A percentile compares a stretch with the other conserved stretches of the same genome.
phyloP scores from a whole-genome alignment of 2,329 filamentous ascomycete species.

The Microdochium nivale region DNA sequence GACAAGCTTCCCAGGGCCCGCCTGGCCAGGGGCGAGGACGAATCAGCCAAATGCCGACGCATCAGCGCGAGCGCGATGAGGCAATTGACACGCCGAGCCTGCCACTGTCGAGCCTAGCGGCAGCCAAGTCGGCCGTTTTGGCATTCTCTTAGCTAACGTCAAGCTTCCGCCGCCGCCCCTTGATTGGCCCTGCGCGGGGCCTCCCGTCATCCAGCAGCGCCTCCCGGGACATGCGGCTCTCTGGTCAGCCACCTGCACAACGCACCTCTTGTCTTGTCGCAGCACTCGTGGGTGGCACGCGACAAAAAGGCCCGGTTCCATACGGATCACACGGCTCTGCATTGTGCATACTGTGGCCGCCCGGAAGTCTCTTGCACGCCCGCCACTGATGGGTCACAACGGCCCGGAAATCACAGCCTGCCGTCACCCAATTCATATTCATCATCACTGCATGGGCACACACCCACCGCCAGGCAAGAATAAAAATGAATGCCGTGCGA shows the following conservation, averaged over 20 bases:
- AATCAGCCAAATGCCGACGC: background rate
- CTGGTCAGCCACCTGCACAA: background rate
- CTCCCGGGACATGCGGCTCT: background rate
- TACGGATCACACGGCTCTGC: background rate
- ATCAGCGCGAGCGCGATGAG: background rate
- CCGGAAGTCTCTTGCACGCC: no score
- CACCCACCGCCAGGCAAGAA: no score
- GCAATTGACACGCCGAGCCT: background rate
- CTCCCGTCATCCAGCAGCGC: background rate
- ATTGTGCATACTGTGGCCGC: background rate
- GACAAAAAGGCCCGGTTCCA: background rate
- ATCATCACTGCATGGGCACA: no score
- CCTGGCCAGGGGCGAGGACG: background rate
- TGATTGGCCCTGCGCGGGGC: background rate
- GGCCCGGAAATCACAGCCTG: no score
- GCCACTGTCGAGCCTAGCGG: background rate
- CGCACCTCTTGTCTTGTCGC: background rate
- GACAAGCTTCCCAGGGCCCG: background rate
- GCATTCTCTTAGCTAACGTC: background rate
- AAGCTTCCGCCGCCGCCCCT: background rate
- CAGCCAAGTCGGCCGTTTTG: constrained; percentile 1
- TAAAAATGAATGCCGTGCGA: background rate
- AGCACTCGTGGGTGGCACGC: background rate
- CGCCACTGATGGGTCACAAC: background rate
- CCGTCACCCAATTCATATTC: no score